Evolutionary conservation across 2,329 filamentous ascomycete species (phyloP), one percentile per base, ranked within the genome.

Genomic region (Cordyceps cicadae): DNA sequence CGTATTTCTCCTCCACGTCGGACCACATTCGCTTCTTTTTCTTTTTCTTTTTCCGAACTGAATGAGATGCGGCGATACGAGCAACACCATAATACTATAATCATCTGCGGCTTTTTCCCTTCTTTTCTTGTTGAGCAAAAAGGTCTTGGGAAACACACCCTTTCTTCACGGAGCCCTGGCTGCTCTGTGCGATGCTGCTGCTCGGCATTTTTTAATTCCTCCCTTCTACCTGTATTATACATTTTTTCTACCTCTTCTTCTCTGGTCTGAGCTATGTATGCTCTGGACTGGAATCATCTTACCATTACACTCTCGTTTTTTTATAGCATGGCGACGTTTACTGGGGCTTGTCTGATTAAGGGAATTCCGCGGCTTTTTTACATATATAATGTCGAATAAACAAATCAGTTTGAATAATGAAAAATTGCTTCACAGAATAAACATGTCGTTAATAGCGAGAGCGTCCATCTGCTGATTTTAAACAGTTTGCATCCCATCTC

Each of bases 21-120:
- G 64, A 50, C 59, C 56, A 55, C 61, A 39, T 67, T 60, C 39
- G 59, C 61, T 63, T 64, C 61, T 54, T 63, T 46, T 12, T 39
- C n/a, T 12, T 9, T 37, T 32, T 3, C 17, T 34, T 41, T 52
- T 15, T 34, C 32, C 43, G 46, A 43, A 37, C 17, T 56, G 53
- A 43, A 51, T 45, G 8, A 21, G 26, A 32, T 37, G 41, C 19
- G 24, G 24, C n/a, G 34, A n/a, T 32, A 11, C 26, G 54, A 41
- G 15, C 19, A 51, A 54, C 43, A 59, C 9, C 24, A 54, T 60
- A 59, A 49, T 60, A 59, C 43, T 60, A 60, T 59, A 62, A 59
- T 55, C n/a, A 60, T 41, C 46, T 46, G 41, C 32, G 50, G 34
- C 50, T 52, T 52, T 53, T 62, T 34, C 14, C n/a, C 24, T 4